Evolutionary conservation across 2,329 filamentous ascomycete genomes (phyloP).

Genomic region (Hypomyces rosellus): DNA sequence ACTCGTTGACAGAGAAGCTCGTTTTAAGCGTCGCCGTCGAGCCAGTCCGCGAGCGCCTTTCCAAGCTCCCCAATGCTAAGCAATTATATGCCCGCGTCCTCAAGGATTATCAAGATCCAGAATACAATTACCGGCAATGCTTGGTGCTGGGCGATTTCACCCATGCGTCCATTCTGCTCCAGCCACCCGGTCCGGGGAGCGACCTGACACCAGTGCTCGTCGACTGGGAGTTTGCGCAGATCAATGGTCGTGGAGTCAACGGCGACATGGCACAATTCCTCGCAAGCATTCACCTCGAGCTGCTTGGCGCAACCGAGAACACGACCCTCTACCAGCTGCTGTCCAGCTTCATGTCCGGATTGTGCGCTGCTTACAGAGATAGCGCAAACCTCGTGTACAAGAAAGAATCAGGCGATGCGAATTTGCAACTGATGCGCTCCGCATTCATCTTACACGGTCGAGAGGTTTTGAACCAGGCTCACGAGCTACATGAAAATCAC

Average conservation of each 20-base stretch:
- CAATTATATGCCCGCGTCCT: conserved; percentile 7
- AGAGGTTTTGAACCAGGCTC: conserved; percentile 16
- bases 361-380: conserved; percentile 12
- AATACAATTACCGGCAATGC: conserved; percentile 6
- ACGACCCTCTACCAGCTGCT: conserved; percentile 1
- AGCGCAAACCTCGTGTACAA: conserved; percentile 4
- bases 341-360: conserved; percentile 4
- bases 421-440: conserved; percentile 11
- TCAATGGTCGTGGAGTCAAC: conserved; percentile 15
- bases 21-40: conserved; percentile 13
- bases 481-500: conserved; percentile 7
- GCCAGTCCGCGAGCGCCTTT: conserved; percentile 11
- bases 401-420: conserved; percentile 1
- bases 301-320: conserved; percentile 1
- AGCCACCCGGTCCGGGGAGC: not conserved
- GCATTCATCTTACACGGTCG: conserved; percentile 14
- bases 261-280: conserved; percentile 15
- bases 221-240: conserved; percentile 17
- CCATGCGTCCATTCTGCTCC: conserved; percentile 14
- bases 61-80: conserved; percentile 4
- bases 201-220: conserved; percentile 12
- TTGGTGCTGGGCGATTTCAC: conserved; percentile 16
- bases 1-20: conserved; percentile 9
- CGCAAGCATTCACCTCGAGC: conserved; percentile 11
- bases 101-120: conserved; percentile 7